Evolutionary conservation across 2,329 filamentous ascomycete genomes (phyloP), one percentile per base, ranked within the genome.

Genomic region (Emergomyces orientalis): DNA sequence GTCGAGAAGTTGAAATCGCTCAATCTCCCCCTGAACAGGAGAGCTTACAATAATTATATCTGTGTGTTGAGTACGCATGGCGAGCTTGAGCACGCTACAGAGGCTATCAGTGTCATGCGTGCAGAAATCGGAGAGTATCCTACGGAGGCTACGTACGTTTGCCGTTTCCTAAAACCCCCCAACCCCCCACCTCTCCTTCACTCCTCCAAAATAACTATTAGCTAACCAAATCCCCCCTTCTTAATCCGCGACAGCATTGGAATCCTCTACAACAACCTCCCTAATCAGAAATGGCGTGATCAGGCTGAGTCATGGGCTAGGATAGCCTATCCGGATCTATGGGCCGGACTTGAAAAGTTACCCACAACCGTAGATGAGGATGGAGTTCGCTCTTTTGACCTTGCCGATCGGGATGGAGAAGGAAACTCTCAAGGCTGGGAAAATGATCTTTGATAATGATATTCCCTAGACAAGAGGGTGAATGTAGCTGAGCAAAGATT

Each of bases 21-120:
- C 81, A 90, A 94, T 37, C 82, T 97, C 60, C 87, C 90, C 49
- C 81, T 96, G 30, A 88, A 91, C 45, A 82, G 83, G 27, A 75
- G 81, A 2, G 84, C 97, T 14, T 93, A 90, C 75, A 84, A 84
- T 25, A 86, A 87, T 1, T 97, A 96, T 72, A 80, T 89, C 57
- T 88, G 86, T 9, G 89, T 89, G 0, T 74, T 96, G 62, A 89
- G 88, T 0, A 86, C 86, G 2, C 88, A 90, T 67, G 87, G 86
- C 30, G 81, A 87, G 59, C 81, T 90, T 56, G 84, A 89, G 25
- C 86, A 88, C 68, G 86, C 86, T 2, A 84, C 86, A 68, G 77
- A 80, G 63, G 78, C 90, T 41, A 79, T 96, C 52, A 80, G 86
- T 67, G 81, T 83, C 37, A 89, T 89, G 78, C 82, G 88, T 67